phyloP scores from a whole-genome alignment of 345 rosid genomes.

The Psidium friedrichsthalianum region DNA sequence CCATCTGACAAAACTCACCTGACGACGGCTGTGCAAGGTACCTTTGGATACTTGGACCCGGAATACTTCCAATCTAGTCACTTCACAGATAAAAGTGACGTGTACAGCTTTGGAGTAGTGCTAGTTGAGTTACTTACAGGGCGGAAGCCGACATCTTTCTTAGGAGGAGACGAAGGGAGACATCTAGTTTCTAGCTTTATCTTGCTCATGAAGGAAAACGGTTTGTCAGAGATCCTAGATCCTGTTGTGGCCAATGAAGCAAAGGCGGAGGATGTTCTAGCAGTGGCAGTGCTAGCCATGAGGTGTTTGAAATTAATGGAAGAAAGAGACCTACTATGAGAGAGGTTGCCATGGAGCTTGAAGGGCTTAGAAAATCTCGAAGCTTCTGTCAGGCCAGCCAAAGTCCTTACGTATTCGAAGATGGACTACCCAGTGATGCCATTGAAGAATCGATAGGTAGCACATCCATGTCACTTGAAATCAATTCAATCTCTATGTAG shows the following conservation, averaged over 20 bases:
- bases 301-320: conserved; percentile 9
- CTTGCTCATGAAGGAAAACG: conserved; percentile 1
- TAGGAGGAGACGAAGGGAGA: conserved; percentile 12
- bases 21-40: conserved; percentile 34
- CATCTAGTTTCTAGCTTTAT: conserved; percentile 4
- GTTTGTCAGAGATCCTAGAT: conserved; percentile 3
- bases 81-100: conserved; percentile 31
- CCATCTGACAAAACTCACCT: conserved; percentile 24
- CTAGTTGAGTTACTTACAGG: conserved; percentile 26
- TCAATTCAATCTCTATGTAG: neutral
- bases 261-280: neutral
- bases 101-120: conserved; percentile 16
- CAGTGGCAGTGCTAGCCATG: conserved; percentile 1
- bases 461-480: neutral
- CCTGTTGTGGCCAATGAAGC: neutral
- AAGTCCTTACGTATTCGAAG: neutral
- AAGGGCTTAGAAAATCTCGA: neutral
- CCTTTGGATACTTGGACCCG: conserved; percentile 37
- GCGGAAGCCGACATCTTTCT: conserved; percentile 8
- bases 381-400: conserved; percentile 3
- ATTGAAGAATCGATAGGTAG: neutral
- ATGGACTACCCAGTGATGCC: neutral
- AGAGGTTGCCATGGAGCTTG: conserved; percentile 8
- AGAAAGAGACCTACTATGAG: conserved; percentile 25
- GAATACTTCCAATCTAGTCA: conserved; percentile 21